A percentile compares a stretch with the other conserved stretches of the same genome.
Conservation (phyloP, 306 rosid genomes). For the Glycine soja region DNA sequence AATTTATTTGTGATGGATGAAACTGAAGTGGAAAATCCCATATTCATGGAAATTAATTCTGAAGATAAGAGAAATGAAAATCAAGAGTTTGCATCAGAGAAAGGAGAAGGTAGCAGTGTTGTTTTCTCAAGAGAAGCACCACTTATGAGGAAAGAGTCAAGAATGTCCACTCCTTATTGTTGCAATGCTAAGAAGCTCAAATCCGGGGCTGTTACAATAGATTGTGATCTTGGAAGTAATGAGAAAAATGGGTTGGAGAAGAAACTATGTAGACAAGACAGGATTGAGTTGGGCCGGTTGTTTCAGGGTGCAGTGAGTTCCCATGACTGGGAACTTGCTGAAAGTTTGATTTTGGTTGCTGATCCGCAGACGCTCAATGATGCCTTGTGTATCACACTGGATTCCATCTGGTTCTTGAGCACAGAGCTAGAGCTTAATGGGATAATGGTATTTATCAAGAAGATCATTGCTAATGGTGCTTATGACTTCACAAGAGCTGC, state of each 20-base stretch:
- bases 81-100: conserved; percentile 57
- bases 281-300: conserved; percentile 79
- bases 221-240: conserved; percentile 53
- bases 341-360: conserved; percentile 71
- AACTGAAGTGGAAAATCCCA: conserved; percentile 40
- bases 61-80: conserved; percentile 55
- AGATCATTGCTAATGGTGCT: conserved; percentile 76
- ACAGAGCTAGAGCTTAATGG: conserved; percentile 73
- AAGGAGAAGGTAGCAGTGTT: conserved; percentile 66
- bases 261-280: conserved; percentile 76
- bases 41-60: conserved; percentile 56
- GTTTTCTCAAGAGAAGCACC: conserved; percentile 68
- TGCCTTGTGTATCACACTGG: conserved; percentile 81
- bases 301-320: conserved; percentile 83
- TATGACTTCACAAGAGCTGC: conserved; percentile 88
- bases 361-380: conserved; percentile 87
- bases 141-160: conserved; percentile 56
- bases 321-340: conserved; percentile 84
- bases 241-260: conserved; percentile 62
- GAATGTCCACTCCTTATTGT: conserved; percentile 51
- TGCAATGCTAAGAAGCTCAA: conserved; percentile 64
- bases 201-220: conserved; percentile 48
- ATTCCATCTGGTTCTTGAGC: conserved; percentile 88
- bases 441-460: conserved; percentile 65
- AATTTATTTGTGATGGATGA: conserved; percentile 50